Evolutionary conservation across 176 grass and related monocot species (phyloP), one percentile per base, ranked within the genome.

Genomic region (Calamus simplicifolius): DNA sequence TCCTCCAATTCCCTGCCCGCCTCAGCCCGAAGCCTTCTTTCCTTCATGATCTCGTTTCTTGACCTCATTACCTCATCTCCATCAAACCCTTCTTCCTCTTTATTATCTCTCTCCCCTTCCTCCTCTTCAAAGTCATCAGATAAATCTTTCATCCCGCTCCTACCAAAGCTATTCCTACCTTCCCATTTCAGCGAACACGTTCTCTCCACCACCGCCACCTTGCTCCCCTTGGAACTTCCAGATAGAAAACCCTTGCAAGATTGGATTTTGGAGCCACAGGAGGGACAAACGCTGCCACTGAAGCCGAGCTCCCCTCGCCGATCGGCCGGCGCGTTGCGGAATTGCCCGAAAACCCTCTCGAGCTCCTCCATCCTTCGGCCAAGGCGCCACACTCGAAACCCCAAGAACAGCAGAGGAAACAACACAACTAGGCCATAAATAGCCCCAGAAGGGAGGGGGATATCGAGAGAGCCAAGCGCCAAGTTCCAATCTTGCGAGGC

Each of bases 1-100:
- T 84, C 79, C 72, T 95, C 85, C 48, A 89, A 49, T 63, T 95
- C 85, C 27, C 58, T 54, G 0, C 82, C 38, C 0, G 89, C 79
- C 5, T 48, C 78, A 18, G 69, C 55, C 52, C 73, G 83, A 17
- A 67, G 64, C 85, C 61, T 69, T 58, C 74, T 85, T 64, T 95
- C 85, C 48, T 48, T 74, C 31, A 61, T 68, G 15, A 95, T 66
- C 49, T 72, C 59, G 57, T 54, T 69, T 64, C 66, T 85, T 35
- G 85, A 63, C 18, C 48, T 21, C 67, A 72, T 55, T 19, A 66
- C 79, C 5, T 95, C 78, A 10, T 19, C 16, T 18, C 69, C 72
- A 21, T 56, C 71, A 51, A 3, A 14, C 57, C 78, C 84, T 0
- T 29, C 63, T 0, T 51, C 63, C 25, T 77, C 69, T 6, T 70